Conservation (phyloP, 352 stramenopile species). For the Pythium diclinum region DNA sequence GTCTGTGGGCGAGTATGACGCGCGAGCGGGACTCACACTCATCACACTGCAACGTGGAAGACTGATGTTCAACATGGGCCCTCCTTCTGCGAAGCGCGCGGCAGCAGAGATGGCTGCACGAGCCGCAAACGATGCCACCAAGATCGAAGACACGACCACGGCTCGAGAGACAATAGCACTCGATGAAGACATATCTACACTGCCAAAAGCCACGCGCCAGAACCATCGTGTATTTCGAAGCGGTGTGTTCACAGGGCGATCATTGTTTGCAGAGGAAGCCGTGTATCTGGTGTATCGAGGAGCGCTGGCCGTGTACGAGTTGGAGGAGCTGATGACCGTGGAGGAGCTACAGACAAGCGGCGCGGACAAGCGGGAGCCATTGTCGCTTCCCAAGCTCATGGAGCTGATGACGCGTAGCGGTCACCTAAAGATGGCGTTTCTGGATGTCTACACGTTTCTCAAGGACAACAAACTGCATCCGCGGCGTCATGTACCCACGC, state of each 20-base stretch:
- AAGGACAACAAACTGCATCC: conserved; percentile 70
- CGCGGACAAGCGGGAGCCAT: conserved; percentile 5
- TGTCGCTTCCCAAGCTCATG: conserved; percentile 30
- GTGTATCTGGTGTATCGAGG: conserved; percentile 59
- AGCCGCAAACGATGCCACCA: neutral
- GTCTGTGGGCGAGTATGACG: conserved; percentile 63
- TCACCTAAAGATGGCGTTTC: conserved; percentile 36
- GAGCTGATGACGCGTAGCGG: conserved; percentile 29
- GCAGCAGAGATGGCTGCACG: neutral
- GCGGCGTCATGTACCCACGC: conserved; percentile 25
- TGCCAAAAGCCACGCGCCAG: neutral
- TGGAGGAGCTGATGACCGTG: conserved; percentile 12
- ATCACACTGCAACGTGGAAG: conserved; percentile 69
- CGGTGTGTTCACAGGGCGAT: conserved; percentile 50
- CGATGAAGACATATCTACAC: neutral
- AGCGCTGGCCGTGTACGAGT: conserved; percentile 43
- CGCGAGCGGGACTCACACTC: conserved; percentile 50
- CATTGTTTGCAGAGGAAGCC: conserved; percentile 68
- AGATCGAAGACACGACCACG: neutral
- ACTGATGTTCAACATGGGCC: conserved; percentile 76
- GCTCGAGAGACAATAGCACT: neutral
- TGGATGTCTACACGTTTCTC: conserved; percentile 58
- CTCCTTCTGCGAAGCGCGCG: conserved; percentile 35
- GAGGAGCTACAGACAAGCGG: conserved; percentile 6
- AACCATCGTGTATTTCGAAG: conserved; percentile 24